Evolutionary conservation across 768 basidiomycete species (phyloP), one percentile per base, ranked within the genome.

Genomic region (Calocybe cyanea): DNA sequence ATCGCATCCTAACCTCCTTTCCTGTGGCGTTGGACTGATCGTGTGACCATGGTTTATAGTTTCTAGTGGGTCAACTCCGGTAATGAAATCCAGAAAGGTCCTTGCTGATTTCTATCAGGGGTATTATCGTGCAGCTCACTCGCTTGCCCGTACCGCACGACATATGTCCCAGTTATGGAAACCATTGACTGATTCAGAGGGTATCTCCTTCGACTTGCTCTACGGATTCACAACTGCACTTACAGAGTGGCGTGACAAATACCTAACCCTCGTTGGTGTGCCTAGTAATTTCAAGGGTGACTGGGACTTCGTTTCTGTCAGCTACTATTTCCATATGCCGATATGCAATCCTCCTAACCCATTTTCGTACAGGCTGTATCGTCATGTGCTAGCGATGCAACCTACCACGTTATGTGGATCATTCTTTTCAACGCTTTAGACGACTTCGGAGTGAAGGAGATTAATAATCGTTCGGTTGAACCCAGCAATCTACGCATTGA

Each of bases 361-460:
- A 11, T 35, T 36, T 50, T 45, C 49, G 45, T 45, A 17, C 46
- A 79, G 74, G 73, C 72, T 34, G 73, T 75, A 24, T 71, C 70
- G 39, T 71, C 70, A 69, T 87, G 87, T 54, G 85, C 87, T 15
- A 89, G 86, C 58, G 88, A 93, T 59, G 87, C 89, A 21, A 90
- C 87, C 21, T 94, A 88, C 61, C 92, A 96, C 66, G 80, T 87
- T 55, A 85, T 94, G 80, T 95, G 90, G 91, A 82, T 93, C 49
- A 79, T 83, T 33, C 64, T 92, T 3, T 86, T 87, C 63, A 81
- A 75, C 51, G 91, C 92, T 1, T 65, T 95, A 51, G 85, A 90
- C 47, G 91, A 94, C 46, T 92, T 78, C 58, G 91, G 91, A 9
- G 72, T 95, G 46, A 80, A 80, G 50, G 91, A 93, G 56, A 63